Conservation (phyloP, 495 filamentous ascomycete species). For the Evansstolkia leycettana region DNA sequence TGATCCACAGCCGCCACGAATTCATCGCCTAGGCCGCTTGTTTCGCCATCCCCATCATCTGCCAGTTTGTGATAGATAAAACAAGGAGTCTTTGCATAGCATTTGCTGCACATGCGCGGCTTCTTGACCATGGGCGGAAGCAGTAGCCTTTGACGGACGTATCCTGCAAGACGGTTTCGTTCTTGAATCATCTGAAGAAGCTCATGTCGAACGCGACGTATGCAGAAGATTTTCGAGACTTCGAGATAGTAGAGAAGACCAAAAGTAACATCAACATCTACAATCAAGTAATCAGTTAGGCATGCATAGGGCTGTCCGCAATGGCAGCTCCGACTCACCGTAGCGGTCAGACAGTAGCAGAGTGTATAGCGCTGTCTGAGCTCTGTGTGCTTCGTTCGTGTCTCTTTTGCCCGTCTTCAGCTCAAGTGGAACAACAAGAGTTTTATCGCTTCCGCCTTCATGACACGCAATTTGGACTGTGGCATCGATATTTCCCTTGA, state of each 20-base stretch:
- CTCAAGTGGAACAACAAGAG: slow-evolving; percentile 81
- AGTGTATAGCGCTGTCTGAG: slow-evolving; percentile 91
- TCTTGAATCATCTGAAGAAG: slow-evolving; percentile 91
- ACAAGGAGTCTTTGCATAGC: slow-evolving; percentile 79
- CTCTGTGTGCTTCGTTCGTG: slow-evolving; percentile 63
- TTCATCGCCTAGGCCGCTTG: slow-evolving; percentile 59
- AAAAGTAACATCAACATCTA: slow-evolving; percentile 75
- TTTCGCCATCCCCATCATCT: slow-evolving; percentile 71
- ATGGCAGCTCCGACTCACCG: slow-evolving; percentile 30
- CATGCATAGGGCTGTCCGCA: not conserved
- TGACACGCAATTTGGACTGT: slow-evolving; percentile 81
- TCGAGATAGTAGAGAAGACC: slow-evolving; percentile 94
- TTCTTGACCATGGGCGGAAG: slow-evolving; percentile 80
- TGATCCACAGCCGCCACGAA: slow-evolving; percentile 67
- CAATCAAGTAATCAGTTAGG: not conserved
- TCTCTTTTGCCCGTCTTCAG: slow-evolving; percentile 85
- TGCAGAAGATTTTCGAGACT: slow-evolving; percentile 68
- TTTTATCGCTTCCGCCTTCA: slow-evolving; percentile 48
- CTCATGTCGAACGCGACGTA: slow-evolving; percentile 73
- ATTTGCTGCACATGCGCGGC: slow-evolving; percentile 61
- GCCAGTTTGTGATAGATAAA: slow-evolving; percentile 91
- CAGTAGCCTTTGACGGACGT: slow-evolving; percentile 64
- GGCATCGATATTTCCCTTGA: slow-evolving; percentile 98
- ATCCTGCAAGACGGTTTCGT: slow-evolving; percentile 79
- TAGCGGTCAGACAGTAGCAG: slow-evolving; percentile 88